Conservation (phyloP, 2,329 filamentous ascomycete genomes). For the Trichothecium sympodiale region DNA sequence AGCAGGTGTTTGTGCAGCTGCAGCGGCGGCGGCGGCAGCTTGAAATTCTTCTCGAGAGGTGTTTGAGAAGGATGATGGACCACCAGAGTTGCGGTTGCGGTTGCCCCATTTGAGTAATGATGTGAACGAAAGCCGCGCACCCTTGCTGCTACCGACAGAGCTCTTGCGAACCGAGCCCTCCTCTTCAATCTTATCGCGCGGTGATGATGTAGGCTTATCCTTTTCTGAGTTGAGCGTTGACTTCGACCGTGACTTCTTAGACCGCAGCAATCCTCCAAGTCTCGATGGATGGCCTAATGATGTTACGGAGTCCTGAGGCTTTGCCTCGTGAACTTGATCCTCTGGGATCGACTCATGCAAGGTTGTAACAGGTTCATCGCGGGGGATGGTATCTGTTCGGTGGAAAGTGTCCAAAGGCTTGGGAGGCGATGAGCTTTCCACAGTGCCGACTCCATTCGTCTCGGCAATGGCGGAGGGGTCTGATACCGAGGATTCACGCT, state of each 20-base stretch:
- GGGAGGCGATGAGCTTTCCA: constrained; percentile 6
- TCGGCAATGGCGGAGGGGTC: constrained; percentile 14
- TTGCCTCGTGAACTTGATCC: constrained; percentile 7
- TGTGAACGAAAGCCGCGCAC: constrained; percentile 45
- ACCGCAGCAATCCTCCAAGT: constrained; percentile 28
- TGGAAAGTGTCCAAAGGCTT: constrained; percentile 17
- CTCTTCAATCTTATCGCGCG: constrained; percentile 30
- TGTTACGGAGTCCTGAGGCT: constrained; percentile 5
- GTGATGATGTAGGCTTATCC: constrained; percentile 23
- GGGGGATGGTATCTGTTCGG: constrained; percentile 14
- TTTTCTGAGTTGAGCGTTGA: constrained; percentile 33
- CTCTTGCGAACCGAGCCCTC: constrained; percentile 39
- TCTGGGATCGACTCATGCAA: constrained; percentile 4
- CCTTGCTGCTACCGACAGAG: constrained; percentile 41
- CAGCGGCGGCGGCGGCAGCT: constrained; percentile 14
- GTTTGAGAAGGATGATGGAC: constrained; percentile 78
- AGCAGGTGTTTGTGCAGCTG: constrained; percentile 14
- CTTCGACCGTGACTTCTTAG: constrained; percentile 36
- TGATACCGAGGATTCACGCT: constrained; percentile 18
- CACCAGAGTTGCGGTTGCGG: constrained; percentile 40
- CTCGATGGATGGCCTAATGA: constrained; percentile 14
- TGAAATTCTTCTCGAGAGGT: constrained; percentile 81
- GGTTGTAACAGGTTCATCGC: constrained; percentile 1
- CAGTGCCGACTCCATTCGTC: constrained; percentile 9
- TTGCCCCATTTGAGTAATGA: constrained; percentile 65